Evolutionary conservation across 2,329 filamentous ascomycete species (phyloP), one percentile per base, ranked within the genome.

Genomic region (Nemania sp.): DNA sequence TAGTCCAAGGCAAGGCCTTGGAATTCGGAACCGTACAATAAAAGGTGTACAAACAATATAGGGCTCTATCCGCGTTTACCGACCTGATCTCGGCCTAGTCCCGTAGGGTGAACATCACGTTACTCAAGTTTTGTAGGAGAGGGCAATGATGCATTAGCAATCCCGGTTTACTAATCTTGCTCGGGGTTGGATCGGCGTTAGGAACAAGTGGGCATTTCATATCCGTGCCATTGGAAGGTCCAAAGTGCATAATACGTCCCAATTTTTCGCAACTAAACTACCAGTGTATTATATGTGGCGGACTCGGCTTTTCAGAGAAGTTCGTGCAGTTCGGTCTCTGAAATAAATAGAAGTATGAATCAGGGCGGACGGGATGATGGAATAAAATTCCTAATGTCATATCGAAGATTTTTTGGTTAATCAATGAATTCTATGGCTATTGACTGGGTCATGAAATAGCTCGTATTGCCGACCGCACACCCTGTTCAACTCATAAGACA

Each of bases 1-100:
- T 99, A 67, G 85, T 98, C 54, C 91, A 91, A 60, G 85, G 89
- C 75, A 96, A 95, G 78, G 92, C 95, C 25, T 75, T 80, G 21
- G 90, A 92, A 65, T 96, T 97, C 64, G 81, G 81, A 54, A 61
- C 53, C 43, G 51, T 59, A 64, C 73, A 74, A 54, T 70, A 64
- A 58, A 65, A 54, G n/a, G 3, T 32, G 43, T 39, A 40, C n/a
- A 37, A 37, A 18, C 25, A 13, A 39, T 48, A 5, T 35, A 34
- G 37, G 48, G 48, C 47, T 35, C 40, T 39, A 43, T 17, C 17
- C 20, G 39, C 39, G 25, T 15, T 47, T 52, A 47, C 53, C 42
- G 47, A 49, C 34, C 53, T 37, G 20, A 34, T 60, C 40, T 34
- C 29, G 50, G 49, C 40, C 42, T 50, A 20, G 43, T 46, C 43